These are phyloP conservation scores for Trichoderma sp. DNA, from an alignment of 2,329 filamentous ascomycete species.

Conservation along the genomic window DNA sequence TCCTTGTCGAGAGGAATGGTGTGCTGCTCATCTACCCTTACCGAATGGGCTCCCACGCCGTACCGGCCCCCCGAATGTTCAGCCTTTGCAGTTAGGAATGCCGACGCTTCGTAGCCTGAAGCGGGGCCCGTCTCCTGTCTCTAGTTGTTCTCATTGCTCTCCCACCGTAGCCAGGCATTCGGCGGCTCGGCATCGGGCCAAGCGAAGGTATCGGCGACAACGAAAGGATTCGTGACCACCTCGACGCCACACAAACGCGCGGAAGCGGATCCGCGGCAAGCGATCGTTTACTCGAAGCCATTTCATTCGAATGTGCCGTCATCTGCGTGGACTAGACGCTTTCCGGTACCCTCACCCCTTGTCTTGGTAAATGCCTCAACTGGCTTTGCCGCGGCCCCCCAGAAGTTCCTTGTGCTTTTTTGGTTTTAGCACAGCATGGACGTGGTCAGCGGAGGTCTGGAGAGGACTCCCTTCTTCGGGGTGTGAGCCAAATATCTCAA, in stretches of 20 bases:
- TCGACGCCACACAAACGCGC: slow-evolving; percentile 15
- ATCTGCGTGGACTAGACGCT: neutral
- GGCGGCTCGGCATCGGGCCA: neutral
- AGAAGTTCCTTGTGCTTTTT: neutral
- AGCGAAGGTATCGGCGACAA: neutral
- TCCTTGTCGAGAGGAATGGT: neutral
- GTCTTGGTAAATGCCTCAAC: slow-evolving; percentile 13
- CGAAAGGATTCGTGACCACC: neutral
- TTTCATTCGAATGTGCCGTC: neutral
- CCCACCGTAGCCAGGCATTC: neutral
- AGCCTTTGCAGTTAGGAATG: neutral
- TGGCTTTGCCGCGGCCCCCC: neutral
- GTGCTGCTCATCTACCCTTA: neutral
- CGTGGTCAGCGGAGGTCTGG: neutral
- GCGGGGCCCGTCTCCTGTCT: neutral
- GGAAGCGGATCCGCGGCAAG: slow-evolving; percentile 22
- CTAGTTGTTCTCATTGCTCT: neutral
- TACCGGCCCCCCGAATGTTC: neutral
- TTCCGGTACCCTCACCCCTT: neutral
- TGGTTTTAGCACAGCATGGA: neutral
- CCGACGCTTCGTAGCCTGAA: neutral
- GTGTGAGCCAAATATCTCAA: slow-evolving; percentile 7
- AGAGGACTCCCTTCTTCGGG: neutral
- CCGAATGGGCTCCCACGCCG: neutral
- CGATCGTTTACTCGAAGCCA: slow-evolving; percentile 13